Evolutionary conservation across 2,329 filamentous ascomycete species (phyloP).

Genomic region (Fusarium sp.): DNA sequence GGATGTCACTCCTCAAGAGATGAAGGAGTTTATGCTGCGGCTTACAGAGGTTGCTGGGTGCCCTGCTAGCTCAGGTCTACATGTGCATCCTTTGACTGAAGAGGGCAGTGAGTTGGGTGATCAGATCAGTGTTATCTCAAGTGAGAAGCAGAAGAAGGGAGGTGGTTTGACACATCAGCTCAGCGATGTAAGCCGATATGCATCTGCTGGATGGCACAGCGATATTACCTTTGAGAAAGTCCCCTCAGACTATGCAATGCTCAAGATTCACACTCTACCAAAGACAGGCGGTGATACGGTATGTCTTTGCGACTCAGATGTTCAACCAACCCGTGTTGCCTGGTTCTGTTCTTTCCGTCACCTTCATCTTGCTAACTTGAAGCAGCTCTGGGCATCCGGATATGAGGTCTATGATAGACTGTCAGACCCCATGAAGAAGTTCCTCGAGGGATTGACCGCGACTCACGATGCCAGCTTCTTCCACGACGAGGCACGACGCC

Average conservation of each 20-base stretch:
- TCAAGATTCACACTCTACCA: slow-evolving; percentile 65
- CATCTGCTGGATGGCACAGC: slow-evolving; percentile 55
- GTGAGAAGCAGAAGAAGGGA: slow-evolving; percentile 63
- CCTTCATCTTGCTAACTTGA: slow-evolving; percentile 48
- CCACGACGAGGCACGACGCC: slow-evolving; percentile 56
- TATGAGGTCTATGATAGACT: slow-evolving; percentile 67
- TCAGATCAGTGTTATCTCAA: slow-evolving; percentile 65
- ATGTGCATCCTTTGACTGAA: slow-evolving; percentile 63
- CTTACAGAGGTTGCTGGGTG: slow-evolving; percentile 46
- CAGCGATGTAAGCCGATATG: slow-evolving; percentile 58
- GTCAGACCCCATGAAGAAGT: slow-evolving; percentile 55
- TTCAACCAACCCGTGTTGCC: neutral
- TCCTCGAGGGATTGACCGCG: slow-evolving; percentile 59
- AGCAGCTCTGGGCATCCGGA: slow-evolving; percentile 65
- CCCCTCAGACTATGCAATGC: slow-evolving; percentile 66
- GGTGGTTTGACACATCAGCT: slow-evolving; percentile 60
- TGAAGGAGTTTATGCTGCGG: slow-evolving; percentile 49
- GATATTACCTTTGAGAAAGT: slow-evolving; percentile 69
- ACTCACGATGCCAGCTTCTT: slow-evolving; percentile 59
- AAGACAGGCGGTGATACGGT: slow-evolving; percentile 64
- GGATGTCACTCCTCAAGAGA: slow-evolving; percentile 47
- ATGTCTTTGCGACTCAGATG: neutral
- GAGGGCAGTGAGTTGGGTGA: slow-evolving; percentile 61
- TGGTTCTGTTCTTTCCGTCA: neutral
- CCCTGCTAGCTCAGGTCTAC: slow-evolving; percentile 58